Evolutionary conservation across 768 basidiomycete genomes (phyloP), one percentile per base, ranked within the genome.

Genomic region (Hemileccinum impolitum): DNA sequence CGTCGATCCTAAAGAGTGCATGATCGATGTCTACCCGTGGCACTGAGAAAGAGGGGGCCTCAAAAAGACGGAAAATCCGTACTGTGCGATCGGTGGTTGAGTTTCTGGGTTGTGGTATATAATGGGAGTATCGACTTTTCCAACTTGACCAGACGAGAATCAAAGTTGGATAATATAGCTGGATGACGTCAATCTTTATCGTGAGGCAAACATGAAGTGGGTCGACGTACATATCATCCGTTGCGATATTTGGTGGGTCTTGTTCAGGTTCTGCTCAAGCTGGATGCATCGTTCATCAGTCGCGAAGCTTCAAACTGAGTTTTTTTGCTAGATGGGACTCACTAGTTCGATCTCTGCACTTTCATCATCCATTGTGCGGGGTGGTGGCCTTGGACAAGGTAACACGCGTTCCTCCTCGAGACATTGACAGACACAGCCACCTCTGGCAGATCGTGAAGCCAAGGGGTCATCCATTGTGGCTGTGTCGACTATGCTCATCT

Each of bases 191-290:
- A 72, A 59, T 43, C 18, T 48, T 12, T 39, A 21, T 49, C 35
- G 13, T 39, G 4, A 19, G 19, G 21, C 25, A 37, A 30, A 32
- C 45, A 28, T 38, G 43, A 9, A 32, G 36, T 63, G 25, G 4
- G 19, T 30, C 21, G 9, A 60, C 86, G 47, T 70, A 92, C 89
- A 80, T 52, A 81, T 90, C 90, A 93, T 92, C 43, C 87, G 76
- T 59, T 87, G 85, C 1, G 90, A 91, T 52, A 90, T 86, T 60
- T 88, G 88, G 18, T 80, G 79, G 0, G 90, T 92, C 70, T 91
- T 92, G 66, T 87, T 83, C 37, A 93, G 72, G 62, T 92, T 91
- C 67, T 92, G 90, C 69, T 93, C 88, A 10, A 93, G 77, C 90
- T 90, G 39, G 19, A 17, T 12, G 28, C 7, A 34, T 12, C 15